Base-by-base conservation (phyloP, 495 filamentous ascomycete genomes). In the Poronia punctata region DNA sequence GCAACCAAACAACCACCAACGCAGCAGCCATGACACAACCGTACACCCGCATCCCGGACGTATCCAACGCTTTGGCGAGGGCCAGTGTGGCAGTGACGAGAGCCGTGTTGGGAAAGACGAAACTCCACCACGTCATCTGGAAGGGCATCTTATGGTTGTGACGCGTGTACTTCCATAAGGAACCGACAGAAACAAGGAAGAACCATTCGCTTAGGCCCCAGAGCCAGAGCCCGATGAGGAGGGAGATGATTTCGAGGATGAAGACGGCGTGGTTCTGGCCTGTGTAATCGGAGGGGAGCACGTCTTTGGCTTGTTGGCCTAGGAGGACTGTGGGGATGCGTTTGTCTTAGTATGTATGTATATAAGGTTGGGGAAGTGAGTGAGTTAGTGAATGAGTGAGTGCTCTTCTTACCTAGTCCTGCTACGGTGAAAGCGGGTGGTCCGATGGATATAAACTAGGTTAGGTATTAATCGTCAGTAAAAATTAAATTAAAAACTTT, bases 171-270 rank as follows among this genome's bases (percentile, higher is more conserved):
- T 80, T 82, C 72, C 68, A 82, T 43, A 90, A 76, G 9, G 85
- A 85, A 8, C 83, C 82, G 36, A 82, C 77, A 5, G 76, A 79
- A 8, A 90, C 79, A 42, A 89, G 66, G 59, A 94, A 93, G 67
- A 90, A 94, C 80, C 86, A 94, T 10, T 86, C 57, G 27, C 86
- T 84, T 18, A 93, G 64, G 0, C 80, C 86, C 85, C 86, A 94
- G 4, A 94, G 68, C 86, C 87, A 94, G 6, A 94, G 57, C 1
- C 80, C 77, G 0, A 74, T 42, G 31, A 73, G 53, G 34, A 64
- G 57, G 5, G 67, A 56, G 9, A 71, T 41, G 0, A 74, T 34
- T 21, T 57, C 54, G 21, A 74, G 42, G 29, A 69, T 61, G 22
- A 60, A 48, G 24, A 60, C 43, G 12, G 64, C 57, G 35, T 67